A percentile compares a stretch with the other conserved stretches of the same genome.
phyloP scores from a whole-genome alignment of 1,284 basidiomycete species.

The Trichosporon sp. region DNA sequence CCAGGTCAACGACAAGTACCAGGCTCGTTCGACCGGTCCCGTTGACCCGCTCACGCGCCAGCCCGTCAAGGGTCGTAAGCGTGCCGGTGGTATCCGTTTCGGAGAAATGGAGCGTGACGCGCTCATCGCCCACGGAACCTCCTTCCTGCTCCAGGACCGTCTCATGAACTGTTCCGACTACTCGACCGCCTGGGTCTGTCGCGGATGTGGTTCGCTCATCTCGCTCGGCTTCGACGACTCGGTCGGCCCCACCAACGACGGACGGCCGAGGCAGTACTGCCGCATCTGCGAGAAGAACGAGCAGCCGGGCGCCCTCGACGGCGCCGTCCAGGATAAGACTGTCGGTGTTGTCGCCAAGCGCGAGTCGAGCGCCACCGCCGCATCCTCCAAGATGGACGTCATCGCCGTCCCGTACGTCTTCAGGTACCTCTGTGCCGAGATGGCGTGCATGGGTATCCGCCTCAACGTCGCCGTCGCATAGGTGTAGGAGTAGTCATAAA shows the following conservation, averaged over 20 bases:
- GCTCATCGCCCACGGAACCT: slow-evolving; percentile 95
- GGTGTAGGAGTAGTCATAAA: slow-evolving; percentile 12
- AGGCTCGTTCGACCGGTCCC: slow-evolving; percentile 96
- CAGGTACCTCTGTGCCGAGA: slow-evolving; percentile 60
- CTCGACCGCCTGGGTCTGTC: slow-evolving; percentile 96
- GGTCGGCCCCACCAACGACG: slow-evolving; percentile 62
- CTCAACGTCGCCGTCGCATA: slow-evolving; percentile 54
- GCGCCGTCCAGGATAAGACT: slow-evolving; percentile 19
- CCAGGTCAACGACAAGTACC: slow-evolving; percentile 95
- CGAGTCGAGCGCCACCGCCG: slow-evolving; percentile 41
- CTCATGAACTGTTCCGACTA: slow-evolving; percentile 99
- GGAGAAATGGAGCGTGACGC: slow-evolving; percentile 99
- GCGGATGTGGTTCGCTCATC: slow-evolving; percentile 91
- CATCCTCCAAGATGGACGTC: slow-evolving; percentile 76
- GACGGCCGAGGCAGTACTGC: slow-evolving; percentile 75
- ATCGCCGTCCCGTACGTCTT: slow-evolving; percentile 79
- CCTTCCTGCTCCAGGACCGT: slow-evolving; percentile 95
- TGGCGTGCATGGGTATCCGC: slow-evolving; percentile 64
- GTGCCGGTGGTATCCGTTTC: slow-evolving; percentile 97
- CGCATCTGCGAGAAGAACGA: slow-evolving; percentile 76
- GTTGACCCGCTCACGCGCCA: slow-evolving; percentile 94
- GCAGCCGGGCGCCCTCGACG: slow-evolving; percentile 30
- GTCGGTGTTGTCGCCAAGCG: slow-evolving; percentile 50
- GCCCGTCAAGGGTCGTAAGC: slow-evolving; percentile 98
- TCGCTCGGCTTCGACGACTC: slow-evolving; percentile 89